A percentile compares a stretch with the other conserved stretches of the same genome.
Evolutionary conservation across 441 rosid species (phyloP).

Genomic region (Eruca vesicaria): DNA sequence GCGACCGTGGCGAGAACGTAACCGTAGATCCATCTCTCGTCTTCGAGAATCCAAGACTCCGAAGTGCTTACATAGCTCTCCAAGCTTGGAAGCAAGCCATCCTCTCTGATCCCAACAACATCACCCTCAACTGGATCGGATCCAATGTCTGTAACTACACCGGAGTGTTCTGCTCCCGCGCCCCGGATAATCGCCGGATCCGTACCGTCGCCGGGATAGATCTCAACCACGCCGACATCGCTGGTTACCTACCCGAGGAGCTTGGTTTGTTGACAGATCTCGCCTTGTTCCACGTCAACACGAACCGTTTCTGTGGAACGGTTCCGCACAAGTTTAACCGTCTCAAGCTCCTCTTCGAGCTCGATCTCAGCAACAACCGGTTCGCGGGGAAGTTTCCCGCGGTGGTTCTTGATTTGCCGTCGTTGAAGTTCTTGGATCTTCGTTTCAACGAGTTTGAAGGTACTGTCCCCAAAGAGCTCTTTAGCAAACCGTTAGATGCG

Average conservation of each 20-base stretch:
- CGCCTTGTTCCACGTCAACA: slow-evolving; percentile 87
- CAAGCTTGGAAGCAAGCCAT: slow-evolving; percentile 96
- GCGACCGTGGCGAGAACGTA: slow-evolving; percentile 77
- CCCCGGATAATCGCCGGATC: slow-evolving; percentile 60
- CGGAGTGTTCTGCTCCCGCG: slow-evolving; percentile 67
- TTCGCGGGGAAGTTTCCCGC: slow-evolving; percentile 84
- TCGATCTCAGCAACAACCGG: slow-evolving; percentile 94
- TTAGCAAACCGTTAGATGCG: slow-evolving; percentile 78
- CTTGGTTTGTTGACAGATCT: slow-evolving; percentile 82
- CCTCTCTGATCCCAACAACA: slow-evolving; percentile 75
- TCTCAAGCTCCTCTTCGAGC: slow-evolving; percentile 65
- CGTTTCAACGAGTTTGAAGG: slow-evolving; percentile 96
- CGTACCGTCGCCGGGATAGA: slow-evolving; percentile 88
- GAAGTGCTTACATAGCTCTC: slow-evolving; percentile 80
- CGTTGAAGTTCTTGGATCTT: slow-evolving; percentile 83
- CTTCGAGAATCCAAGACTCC: slow-evolving; percentile 62
- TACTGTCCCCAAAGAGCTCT: slow-evolving; percentile 69
- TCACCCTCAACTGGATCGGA: slow-evolving; percentile 75
- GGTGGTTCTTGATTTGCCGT: slow-evolving; percentile 66
- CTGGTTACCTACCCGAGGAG: slow-evolving; percentile 88
- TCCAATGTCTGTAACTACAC: slow-evolving; percentile 68
- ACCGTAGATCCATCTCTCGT: slow-evolving; percentile 73
- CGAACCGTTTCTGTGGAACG: slow-evolving; percentile 89
- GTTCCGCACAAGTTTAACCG: slow-evolving; percentile 62
- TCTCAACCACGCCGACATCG: slow-evolving; percentile 91